Evolutionary conservation across 805 yeast species (phyloP).

Genomic region (Wickerhamomyces canadensis): DNA sequence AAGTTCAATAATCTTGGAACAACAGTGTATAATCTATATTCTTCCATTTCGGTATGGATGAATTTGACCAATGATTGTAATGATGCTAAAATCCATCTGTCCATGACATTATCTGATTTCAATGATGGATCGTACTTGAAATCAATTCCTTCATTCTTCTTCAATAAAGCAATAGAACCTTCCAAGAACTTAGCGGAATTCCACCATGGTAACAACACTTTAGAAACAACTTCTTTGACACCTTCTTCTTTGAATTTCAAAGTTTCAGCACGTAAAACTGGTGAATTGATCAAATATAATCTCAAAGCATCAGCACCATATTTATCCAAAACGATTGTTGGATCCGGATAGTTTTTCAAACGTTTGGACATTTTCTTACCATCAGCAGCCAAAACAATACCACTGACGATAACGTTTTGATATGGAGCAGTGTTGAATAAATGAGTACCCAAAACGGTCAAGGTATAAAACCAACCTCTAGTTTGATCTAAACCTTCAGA

Average conservation of each 20-base stretch:
- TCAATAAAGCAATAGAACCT: constrained; percentile 81
- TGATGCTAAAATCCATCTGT: constrained; percentile 95
- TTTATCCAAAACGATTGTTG: constrained; percentile 68
- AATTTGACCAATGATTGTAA: constrained; percentile 83
- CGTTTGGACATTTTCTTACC: constrained; percentile 99
- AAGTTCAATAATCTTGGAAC: constrained; percentile 86
- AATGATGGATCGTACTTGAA: constrained; percentile 67
- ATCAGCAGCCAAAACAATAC: constrained; percentile 95
- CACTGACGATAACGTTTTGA: constrained; percentile 91
- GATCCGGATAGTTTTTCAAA: constrained; percentile 97
- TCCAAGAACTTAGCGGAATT: constrained; percentile 95
- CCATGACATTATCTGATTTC: constrained; percentile 86
- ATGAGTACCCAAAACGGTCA: constrained; percentile 93
- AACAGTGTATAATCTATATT: constrained; percentile 89
- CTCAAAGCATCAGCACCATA: constrained; percentile 99
- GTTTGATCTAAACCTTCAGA: constrained; percentile 99
- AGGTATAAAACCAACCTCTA: constrained; percentile 99
- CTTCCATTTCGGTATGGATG: constrained; percentile 86
- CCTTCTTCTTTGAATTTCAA: constrained; percentile 98
- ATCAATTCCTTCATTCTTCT: constrained; percentile 65
- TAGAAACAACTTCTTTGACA: constrained; percentile 94
- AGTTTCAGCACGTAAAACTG: constrained; percentile 94
- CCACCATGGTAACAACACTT: constrained; percentile 98
- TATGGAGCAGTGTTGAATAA: constrained; percentile 89
- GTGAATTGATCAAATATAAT: constrained; percentile 93